Evolutionary conservation across 2,329 filamentous ascomycete genomes (phyloP), one percentile per base, ranked within the genome.

Genomic region (Trichoderma lentiforme): DNA sequence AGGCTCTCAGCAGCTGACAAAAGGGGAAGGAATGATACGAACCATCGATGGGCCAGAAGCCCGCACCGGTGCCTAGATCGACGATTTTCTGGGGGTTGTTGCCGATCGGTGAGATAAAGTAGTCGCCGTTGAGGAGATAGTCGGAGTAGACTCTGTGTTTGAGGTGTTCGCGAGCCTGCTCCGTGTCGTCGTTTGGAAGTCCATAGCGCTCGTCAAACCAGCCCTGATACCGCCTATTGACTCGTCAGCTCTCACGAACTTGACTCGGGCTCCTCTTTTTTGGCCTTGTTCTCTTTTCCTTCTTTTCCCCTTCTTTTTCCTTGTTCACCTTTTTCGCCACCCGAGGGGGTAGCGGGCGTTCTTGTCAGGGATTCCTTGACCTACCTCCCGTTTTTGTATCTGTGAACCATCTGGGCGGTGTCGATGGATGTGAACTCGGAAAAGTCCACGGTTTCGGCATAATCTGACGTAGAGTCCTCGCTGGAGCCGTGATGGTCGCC

Each of bases 41-140:
- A 86, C 84, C 79, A 74, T 86, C 84, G 68, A 88, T 84, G 3
- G 88, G 87, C 88, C 88, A 90, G 56, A 88, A 82, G 32, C 84
- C 84, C 36, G 83, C 84, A 6, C 85, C 86, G 5, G 85, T 86
- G 30, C 85, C 86, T 18, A 87, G 76, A 72, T 87, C 85, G 43
- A 87, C 78, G 71, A 87, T 85, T 74, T 84, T 86, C 62, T 86
- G 85, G 3, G 84, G 84, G 26, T 79, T 77, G 28, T 81, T 76
- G 24, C 81, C 82, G 21, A 87, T 81, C 6, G 85, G 85, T 1
- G 85, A 81, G 0, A 84, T 71, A 70, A 81, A 83, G 12, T 85
- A 77, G 30, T 80, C 79, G 43, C 83, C 84, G 12, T 81, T 77
- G 7, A 86, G 77, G 11, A 87, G 76, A 66, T 89, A 83, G 53